Percentiles rank a stretch among this genome's conserved stretches.
Conservation (phyloP, 129 eudicot genomes). For the Mikania micrantha region DNA sequence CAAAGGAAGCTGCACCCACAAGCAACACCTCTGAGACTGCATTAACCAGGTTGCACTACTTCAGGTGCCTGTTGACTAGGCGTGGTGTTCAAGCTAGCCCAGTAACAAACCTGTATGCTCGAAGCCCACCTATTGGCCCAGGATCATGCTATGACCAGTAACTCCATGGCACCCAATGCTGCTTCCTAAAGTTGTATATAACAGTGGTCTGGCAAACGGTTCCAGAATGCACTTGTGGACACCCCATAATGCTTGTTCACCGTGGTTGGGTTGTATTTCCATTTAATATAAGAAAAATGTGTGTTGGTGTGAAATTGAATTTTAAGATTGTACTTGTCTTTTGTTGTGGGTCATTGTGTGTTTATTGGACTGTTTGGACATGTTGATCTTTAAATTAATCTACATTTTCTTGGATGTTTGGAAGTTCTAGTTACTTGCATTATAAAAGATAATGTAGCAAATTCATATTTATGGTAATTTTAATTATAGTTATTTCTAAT, state of each 20-base stretch:
- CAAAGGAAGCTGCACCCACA: constrained; percentile 38
- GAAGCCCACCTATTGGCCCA: constrained; percentile 69
- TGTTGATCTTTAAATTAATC: not conserved
- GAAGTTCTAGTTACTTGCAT: not conserved
- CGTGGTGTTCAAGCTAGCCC: constrained; percentile 97
- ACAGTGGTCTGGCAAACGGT: not conserved
- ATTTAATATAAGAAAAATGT: constrained; percentile 3
- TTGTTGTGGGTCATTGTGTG: constrained; percentile 12
- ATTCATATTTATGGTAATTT: not conserved
- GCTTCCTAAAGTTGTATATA: constrained; percentile 16
- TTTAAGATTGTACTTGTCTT: not conserved
- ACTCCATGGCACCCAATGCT: not conserved
- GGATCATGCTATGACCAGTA: constrained; percentile 89
- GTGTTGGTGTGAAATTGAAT: constrained; percentile 12
- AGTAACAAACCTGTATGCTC: constrained; percentile 61
- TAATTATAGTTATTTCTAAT: not conserved
- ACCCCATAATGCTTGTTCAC: constrained; percentile 1
- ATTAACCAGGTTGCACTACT: constrained; percentile 54
- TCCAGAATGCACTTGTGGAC: constrained; percentile 6
- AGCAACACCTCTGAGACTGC: constrained; percentile 32
- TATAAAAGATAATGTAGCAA: not conserved
- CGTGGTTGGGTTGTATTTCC: not conserved
- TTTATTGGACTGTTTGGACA: not conserved
- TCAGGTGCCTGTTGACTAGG: constrained; percentile 79
- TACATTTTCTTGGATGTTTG: not conserved